These are phyloP conservation scores for Kalanchoe fedtschenkoi DNA, from an alignment of 164 flowering plant species.

Conservation along the genomic window DNA sequence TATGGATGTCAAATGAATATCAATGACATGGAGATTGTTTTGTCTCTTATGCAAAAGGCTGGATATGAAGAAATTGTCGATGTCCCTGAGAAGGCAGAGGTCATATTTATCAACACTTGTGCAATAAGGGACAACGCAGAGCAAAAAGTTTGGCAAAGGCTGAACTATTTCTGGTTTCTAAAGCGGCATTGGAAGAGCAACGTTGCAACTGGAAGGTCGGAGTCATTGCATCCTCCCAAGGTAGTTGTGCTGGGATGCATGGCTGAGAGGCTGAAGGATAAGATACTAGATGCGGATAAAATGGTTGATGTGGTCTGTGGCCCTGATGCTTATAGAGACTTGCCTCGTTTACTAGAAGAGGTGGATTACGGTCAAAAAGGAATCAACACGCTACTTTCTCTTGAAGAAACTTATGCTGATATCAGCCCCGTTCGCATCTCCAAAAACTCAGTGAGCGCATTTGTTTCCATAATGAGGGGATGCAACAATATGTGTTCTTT, in stretches of 20 bases:
- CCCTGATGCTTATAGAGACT: constrained; percentile 93
- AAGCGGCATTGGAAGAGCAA: constrained; percentile 92
- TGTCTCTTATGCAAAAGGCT: constrained; percentile 85
- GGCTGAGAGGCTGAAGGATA: constrained; percentile 97
- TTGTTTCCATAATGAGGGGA: constrained; percentile 96
- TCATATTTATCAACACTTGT: constrained; percentile 91
- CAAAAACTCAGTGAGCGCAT: constrained; percentile 73
- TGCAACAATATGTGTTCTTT: constrained; percentile 99
- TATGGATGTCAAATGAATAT: constrained; percentile 98
- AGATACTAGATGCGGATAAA: constrained; percentile 93
- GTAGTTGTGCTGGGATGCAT: constrained; percentile 93
- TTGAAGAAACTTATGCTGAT: constrained; percentile 98
- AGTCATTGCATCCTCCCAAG: constrained; percentile 78
- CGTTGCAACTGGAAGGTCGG: constrained; percentile 68
- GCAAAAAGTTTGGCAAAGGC: constrained; percentile 94
- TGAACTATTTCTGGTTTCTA: constrained; percentile 97
- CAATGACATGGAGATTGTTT: constrained; percentile 96
- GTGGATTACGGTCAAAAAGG: constrained; percentile 95
- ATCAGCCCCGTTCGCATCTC: constrained; percentile 81
- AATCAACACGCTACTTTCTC: constrained; percentile 91
- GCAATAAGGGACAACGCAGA: constrained; percentile 98
- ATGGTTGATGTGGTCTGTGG: constrained; percentile 99
- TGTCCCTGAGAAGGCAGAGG: constrained; percentile 87
- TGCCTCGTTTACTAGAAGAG: constrained; percentile 79
- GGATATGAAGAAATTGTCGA: constrained; percentile 69